Percentiles rank a stretch among this genome's conserved stretches.
Evolutionary conservation across 139 green algal species (phyloP).

Genomic region (Chlorella sp.): DNA sequence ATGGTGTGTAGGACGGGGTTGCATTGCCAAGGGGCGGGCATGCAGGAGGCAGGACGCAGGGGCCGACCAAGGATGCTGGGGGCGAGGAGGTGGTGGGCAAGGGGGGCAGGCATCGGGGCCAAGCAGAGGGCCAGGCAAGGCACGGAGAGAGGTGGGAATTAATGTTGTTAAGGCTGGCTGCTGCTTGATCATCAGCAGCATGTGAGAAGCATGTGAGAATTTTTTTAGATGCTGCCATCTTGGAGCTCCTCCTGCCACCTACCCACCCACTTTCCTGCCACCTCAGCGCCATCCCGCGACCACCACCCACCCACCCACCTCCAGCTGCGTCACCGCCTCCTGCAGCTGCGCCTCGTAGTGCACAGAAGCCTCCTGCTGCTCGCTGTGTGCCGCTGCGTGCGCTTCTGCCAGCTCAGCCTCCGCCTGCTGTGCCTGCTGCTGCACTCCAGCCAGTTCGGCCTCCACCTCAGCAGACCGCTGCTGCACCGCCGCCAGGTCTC

Average conservation of each 20-base stretch:
- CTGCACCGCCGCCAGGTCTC: not conserved
- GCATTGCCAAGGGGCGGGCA: not conserved
- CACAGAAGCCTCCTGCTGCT: not conserved
- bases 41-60: too few relatives aligned
- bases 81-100: too few relatives aligned
- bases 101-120: too few relatives aligned
- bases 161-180: not conserved
- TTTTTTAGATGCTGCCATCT: too few relatives aligned
- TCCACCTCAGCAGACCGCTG: not conserved
- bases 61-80: too few relatives aligned
- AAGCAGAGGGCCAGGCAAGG: not conserved
- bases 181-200: too few relatives aligned
- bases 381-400: not conserved
- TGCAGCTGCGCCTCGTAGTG: conserved; percentile 16
- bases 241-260: too few relatives aligned
- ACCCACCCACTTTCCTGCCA: too few relatives aligned
- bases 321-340: conserved; percentile 52
- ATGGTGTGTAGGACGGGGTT: not conserved
- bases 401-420: not conserved
- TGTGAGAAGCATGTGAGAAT: too few relatives aligned
- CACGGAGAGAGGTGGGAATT: not conserved
- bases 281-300: not conserved
- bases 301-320: conserved; percentile 23
- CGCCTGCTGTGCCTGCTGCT: not conserved
- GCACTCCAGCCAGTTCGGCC: not conserved